Conservation (phyloP, 2,329 filamentous ascomycete species). For the Whalleya microplaca region DNA sequence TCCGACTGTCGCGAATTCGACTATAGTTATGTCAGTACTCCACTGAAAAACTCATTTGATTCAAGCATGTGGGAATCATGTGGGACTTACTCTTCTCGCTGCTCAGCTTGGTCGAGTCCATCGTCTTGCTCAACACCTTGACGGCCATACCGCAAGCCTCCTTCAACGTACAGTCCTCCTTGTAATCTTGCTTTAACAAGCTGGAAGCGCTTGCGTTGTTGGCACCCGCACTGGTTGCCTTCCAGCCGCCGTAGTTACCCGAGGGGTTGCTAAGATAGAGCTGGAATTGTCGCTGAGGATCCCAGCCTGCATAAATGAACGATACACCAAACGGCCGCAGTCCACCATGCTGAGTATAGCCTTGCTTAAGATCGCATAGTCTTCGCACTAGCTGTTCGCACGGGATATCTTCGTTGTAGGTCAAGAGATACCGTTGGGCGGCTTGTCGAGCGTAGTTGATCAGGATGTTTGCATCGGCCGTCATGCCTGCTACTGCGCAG, state of each 20-base stretch:
- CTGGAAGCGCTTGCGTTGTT: slow-evolving; percentile 98
- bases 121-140: slow-evolving; percentile 99
- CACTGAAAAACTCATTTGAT: slow-evolving; percentile 11
- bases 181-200: slow-evolving; percentile 98
- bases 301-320: slow-evolving; percentile 99
- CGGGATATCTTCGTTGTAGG: slow-evolving; percentile 99
- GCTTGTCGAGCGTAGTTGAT: slow-evolving; percentile 99
- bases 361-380: slow-evolving; percentile 97
- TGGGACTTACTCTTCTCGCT: slow-evolving; percentile 90
- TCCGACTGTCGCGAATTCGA: slow-evolving; percentile 97
- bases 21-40: slow-evolving; percentile 50
- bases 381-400: slow-evolving; percentile 98
- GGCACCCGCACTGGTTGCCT: slow-evolving; percentile 95
- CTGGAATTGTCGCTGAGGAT: slow-evolving; percentile 95
- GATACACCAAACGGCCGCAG: slow-evolving; percentile 97
- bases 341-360: slow-evolving; percentile 98
- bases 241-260: slow-evolving; percentile 99
- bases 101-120: slow-evolving; percentile 98
- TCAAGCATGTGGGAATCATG: slow-evolving; percentile 24
- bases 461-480: slow-evolving; percentile 98
- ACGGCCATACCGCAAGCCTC: slow-evolving; percentile 97
- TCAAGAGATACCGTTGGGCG: slow-evolving; percentile 95
- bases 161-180: slow-evolving; percentile 94
- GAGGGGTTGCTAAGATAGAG: slow-evolving; percentile 98
- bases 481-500: slow-evolving; percentile 98